Evolutionary conservation across 2,329 filamentous ascomycete species (phyloP).

Genomic region (Fusarium sp.): DNA sequence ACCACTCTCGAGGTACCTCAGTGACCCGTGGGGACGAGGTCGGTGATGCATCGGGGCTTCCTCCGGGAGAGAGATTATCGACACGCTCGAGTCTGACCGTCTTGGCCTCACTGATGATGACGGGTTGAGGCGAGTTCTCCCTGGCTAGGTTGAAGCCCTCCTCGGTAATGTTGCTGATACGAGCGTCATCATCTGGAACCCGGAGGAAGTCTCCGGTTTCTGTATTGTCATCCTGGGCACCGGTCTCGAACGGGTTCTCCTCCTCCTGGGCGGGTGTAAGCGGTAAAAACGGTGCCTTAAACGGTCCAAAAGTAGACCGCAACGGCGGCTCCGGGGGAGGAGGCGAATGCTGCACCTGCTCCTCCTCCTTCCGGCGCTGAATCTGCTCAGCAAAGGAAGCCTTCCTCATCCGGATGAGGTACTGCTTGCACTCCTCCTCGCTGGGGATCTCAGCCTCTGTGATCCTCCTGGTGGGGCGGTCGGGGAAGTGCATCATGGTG

Average conservation of each 20-base stretch:
- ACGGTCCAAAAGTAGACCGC: conserved; percentile 27
- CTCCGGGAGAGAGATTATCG: conserved; percentile 23
- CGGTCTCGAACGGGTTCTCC: conserved; percentile 2
- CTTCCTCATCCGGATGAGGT: conserved; percentile 31
- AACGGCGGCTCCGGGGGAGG: conserved; percentile 15
- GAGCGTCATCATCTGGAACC: conserved; percentile 10
- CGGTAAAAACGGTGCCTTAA: conserved; percentile 21
- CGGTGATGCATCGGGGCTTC: conserved; percentile 25
- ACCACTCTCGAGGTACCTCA: conserved; percentile 12
- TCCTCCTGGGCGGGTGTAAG: conserved; percentile 35
- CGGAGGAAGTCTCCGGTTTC: neutral
- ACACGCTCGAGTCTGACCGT: conserved; percentile 33
- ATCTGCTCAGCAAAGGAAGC: conserved; percentile 29
- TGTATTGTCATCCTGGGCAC: neutral
- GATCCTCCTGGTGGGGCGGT: conserved; percentile 35
- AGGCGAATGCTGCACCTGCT: conserved; percentile 10
- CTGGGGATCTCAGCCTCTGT: conserved; percentile 37
- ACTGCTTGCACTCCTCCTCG: conserved; percentile 39
- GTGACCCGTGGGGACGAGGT: conserved; percentile 24
- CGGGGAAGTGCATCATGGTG: conserved; percentile 40
- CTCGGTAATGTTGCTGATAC: conserved; percentile 14
- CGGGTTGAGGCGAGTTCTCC: conserved; percentile 24
- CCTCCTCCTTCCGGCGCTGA: conserved; percentile 18
- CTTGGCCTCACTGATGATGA: conserved; percentile 37
- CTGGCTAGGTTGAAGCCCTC: conserved; percentile 24